Evolutionary conservation across 305 asterid genomes (phyloP).

Genomic region (Fraxinus sp.): DNA sequence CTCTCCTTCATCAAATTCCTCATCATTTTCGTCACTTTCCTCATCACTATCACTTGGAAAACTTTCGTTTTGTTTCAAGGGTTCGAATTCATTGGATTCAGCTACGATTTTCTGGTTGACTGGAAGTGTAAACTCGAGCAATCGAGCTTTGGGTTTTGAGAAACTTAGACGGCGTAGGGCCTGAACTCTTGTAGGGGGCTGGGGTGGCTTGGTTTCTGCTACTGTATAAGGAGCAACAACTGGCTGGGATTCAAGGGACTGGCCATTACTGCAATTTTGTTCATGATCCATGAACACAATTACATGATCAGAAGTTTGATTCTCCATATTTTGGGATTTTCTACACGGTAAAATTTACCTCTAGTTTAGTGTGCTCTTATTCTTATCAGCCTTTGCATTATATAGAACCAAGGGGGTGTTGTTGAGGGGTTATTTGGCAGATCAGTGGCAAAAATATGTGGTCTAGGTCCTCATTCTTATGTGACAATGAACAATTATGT

Average conservation of each 20-base stretch:
- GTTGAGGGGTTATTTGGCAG: not conserved
- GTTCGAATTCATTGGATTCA: slow-evolving; percentile 19
- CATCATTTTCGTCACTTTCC: slow-evolving; percentile 21
- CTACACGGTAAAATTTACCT: not conserved
- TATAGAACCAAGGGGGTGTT: slow-evolving; percentile 8
- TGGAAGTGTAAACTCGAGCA: slow-evolving; percentile 40
- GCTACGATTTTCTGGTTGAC: slow-evolving; percentile 6
- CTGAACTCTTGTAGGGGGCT: slow-evolving; percentile 12
- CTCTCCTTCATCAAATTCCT: slow-evolving; percentile 27
- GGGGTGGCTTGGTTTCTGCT: slow-evolving; percentile 26
- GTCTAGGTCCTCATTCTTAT: not conserved
- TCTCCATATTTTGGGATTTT: slow-evolving; percentile 28
- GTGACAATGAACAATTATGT: not conserved
- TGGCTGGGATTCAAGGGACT: slow-evolving; percentile 19
- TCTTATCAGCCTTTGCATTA: not conserved
- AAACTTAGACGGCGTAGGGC: slow-evolving; percentile 47
- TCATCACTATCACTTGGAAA: slow-evolving; percentile 29
- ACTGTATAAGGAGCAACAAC: not conserved
- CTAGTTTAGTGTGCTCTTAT: not conserved
- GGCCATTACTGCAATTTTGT: slow-evolving; percentile 15
- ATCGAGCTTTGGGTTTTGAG: slow-evolving; percentile 57
- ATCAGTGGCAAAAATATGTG: slow-evolving; percentile 4
- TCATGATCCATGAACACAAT: slow-evolving; percentile 32
- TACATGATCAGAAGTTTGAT: slow-evolving; percentile 38
- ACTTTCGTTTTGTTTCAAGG: slow-evolving; percentile 10